These are phyloP conservation scores for Agroathelia rolfsii DNA, from an alignment of 1,284 basidiomycete genomes.

Conservation along the genomic window DNA sequence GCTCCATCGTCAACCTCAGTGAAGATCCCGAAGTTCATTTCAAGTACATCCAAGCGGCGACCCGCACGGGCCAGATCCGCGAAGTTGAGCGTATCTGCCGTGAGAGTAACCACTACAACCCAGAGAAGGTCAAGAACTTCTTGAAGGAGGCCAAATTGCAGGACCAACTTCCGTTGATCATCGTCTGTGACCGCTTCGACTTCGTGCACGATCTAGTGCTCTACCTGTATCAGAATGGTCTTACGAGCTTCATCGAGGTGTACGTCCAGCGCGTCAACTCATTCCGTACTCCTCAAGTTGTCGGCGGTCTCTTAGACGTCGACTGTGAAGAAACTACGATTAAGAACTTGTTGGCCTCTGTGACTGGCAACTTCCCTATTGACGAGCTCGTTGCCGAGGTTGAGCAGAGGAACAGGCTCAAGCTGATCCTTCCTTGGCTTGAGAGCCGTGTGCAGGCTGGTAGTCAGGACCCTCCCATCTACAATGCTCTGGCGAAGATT, in stretches of 20 bases:
- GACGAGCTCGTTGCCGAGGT: constrained; percentile 98
- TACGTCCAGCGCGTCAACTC: constrained; percentile 99
- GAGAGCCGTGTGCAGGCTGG: constrained; percentile 89
- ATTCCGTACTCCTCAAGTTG: constrained; percentile 94
- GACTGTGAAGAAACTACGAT: constrained; percentile 97
- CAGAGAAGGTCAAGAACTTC: constrained; percentile 99
- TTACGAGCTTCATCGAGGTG: constrained; percentile 97
- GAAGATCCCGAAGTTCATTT: constrained; percentile 98
- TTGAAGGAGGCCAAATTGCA: constrained; percentile 95
- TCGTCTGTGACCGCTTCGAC: constrained; percentile 99
- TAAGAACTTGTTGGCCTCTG: constrained; percentile 88
- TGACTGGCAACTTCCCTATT: constrained; percentile 95
- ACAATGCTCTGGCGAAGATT: constrained; percentile 98
- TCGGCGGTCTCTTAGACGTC: constrained; percentile 94
- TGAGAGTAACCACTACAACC: constrained; percentile 96
- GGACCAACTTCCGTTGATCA: constrained; percentile 98
- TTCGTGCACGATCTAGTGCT: constrained; percentile 99
- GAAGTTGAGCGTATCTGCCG: constrained; percentile 98
- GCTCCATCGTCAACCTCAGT: constrained; percentile 95
- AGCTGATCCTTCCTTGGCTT: constrained; percentile 96
- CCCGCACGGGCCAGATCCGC: constrained; percentile 94
- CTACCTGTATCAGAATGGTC: constrained; percentile 97
- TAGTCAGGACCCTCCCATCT: constrained; percentile 86
- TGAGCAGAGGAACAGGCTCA: constrained; percentile 91
- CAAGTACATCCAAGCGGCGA: constrained; percentile 99